Evolutionary conservation across 1,284 basidiomycete species (phyloP), one percentile per base, ranked within the genome.

Genomic region (Cutaneotrichosporon sp.): DNA sequence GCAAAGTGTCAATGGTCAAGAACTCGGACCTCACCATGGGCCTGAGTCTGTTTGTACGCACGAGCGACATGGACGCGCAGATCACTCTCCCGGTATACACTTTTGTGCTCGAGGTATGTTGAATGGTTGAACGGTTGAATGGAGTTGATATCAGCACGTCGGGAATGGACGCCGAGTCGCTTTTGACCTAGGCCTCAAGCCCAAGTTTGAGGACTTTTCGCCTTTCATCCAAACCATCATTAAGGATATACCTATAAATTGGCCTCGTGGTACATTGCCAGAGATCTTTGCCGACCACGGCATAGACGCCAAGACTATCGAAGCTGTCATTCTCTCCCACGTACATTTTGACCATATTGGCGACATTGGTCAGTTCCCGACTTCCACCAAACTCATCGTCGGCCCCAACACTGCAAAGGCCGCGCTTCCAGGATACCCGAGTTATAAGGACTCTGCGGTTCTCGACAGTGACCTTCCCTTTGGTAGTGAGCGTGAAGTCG

Each of bases 281-380:
- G 56, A 61, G 30, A 59, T 61, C 38, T 58, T 55, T 34, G 26
- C 49, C 38, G 22, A 38, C 32, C 55, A 64, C 53, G 63, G 62
- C 46, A 46, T 64, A 4, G 42, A 42, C 13, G 49, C 56, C 36
- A 40, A 62, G 52, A 40, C 30, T 5, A 47, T 67, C 60, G 63
- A 64, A 40, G 57, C 62, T 0, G 63, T 67, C 11, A 36, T 67
- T 18, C 60, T 64, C 14, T 60, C 57, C 21, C 66, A 67, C 63
- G 57, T 55, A 8, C 66, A 67, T 50, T 67, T 64, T 21, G 66
- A 67, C 63, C 66, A 67, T 58, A 67, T 65, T 47, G 66, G 66
- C 49, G 63, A 67, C 60, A 67, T 67, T 18, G 47, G 60, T 40
- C 58, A 63, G 53, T 67, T 64, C 63, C 66, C 65, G 3, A 62